Base-by-base conservation (phyloP, 768 basidiomycete species). In the Phaeotremella fagi region DNA sequence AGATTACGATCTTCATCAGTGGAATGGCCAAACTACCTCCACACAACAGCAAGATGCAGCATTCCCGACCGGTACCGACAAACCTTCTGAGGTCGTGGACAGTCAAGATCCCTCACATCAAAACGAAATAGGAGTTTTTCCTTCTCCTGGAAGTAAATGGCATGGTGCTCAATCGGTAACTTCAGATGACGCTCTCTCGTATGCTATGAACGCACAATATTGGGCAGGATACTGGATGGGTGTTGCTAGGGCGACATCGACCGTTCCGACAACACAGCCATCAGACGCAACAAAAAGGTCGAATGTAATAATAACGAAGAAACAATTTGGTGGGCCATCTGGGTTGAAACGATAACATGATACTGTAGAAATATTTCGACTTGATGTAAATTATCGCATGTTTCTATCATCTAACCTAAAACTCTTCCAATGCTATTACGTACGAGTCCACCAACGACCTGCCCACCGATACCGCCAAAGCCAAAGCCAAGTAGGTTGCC, bases 381-480 rank as follows among this genome's bases (percentile, higher is more conserved):
- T 33, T 16, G 31, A 25, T 29, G 44, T 45, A 45, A 29, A 28
- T 15, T 15, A 15, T n/a, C 24, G 16, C 20, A 48, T 48, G 46
- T 22, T 20, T 44, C 22, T 5, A n/a, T 20, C 24, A 44, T 38
- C 27, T 54, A 62, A 16, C 85, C 80, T 64, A 95, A 86, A 44
- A 92, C 79, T 54, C 82, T 80, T 18, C 88, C 84, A 14, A 94
- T 82, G 25, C 87, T 82, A 65, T 82, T 87, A 77, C 85, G 86
- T 35, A 97, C 83, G 3, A 87, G 83, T 1, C 90, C 84, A 2
- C 84, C 82, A 22, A 97, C 75, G 45, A 99, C 75, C 63, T 88
- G 85, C 2, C 90, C 88, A 1, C 91, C 89, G 41, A 97, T 73
- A 0, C 90, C 86, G 27, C 72, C 72, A n/a, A 73, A 50, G 25